Evolutionary conservation across 2,329 filamentous ascomycete genomes (phyloP), one percentile per base, ranked within the genome.

Genomic region (Venturia carpophila): DNA sequence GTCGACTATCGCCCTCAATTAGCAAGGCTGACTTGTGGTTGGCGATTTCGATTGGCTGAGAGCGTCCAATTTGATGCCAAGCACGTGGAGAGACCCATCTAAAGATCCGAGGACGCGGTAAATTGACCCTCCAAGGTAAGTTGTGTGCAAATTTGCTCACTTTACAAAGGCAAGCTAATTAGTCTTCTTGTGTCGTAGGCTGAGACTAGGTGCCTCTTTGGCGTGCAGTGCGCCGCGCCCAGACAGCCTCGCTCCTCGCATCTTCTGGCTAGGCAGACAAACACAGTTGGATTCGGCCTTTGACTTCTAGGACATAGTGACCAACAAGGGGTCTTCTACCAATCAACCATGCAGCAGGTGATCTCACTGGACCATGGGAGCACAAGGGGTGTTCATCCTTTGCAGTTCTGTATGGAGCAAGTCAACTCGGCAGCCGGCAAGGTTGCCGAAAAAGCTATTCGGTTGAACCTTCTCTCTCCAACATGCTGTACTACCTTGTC

Each of bases 1-100:
- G 30, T 34, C 19, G 52, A 56, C 27, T 13, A 56, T 56, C 6
- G 52, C 52, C 21, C 30, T 37, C 13, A 56, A n/a, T 37, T 56
- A 37, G 52, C 52, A 56, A 56, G 52, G 52, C 52, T 56, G 52
- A 56, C 52, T 56, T 56, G 27, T 27, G 21, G 7, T 49, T 49
- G 47, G 21, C 47, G 13, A 27, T 49, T 56, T 34, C 34, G 52
- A 37, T 56, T 34, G 52, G 52, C 17, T 56, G 30, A 56, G 27
- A 56, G 30, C 15, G 52, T 34, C 30, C 52, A n/a, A n/a, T 56
- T 37, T 9, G 27, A 13, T 37, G 52, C 27, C 30, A 56, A 37
- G 52, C 15, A 10, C 52, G 37, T 37, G 52, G 30, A 56, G 37
- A 49, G 47, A 49, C 30, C 52, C 52, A 5, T 56, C 34, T 37